Base-by-base conservation (phyloP, 2,329 filamentous ascomycete genomes). In the Ophiostoma australiae region DNA sequence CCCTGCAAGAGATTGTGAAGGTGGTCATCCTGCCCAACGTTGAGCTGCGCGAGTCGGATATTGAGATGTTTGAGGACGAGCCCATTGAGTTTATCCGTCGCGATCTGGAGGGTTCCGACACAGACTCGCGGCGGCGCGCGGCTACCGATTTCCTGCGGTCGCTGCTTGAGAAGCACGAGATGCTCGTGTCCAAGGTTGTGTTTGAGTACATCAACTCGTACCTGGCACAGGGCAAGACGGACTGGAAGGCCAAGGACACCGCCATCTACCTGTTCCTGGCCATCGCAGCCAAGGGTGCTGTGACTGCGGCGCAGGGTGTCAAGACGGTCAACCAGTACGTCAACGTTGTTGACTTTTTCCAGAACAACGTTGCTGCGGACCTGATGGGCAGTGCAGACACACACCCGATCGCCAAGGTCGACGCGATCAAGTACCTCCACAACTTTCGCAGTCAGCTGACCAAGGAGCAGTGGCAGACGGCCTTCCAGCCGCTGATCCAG, bases 171-270 rank as follows among this genome's bases (percentile, higher is more conserved):
- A 93, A 91, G 75, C 98, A 97, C 76, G 93, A 97, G 79, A 83
- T 84, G 70, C 84, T 91, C 1, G 94, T 98, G 66, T 98, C 94
- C 0, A 86, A 85, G 69, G 91, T 97, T n/a, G 94, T 97, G 31
- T 90, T 90, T 73, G 89, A 87, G 75, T 97, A 98, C 81, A 92
- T 96, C 76, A 87, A 90, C 73, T 91, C 94, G 79, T 97, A 96
- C 78, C 85, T 99, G 37, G 85, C 91, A 70, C 93, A 93, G 77
- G 86, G 89, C 70, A 91, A 91, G 79, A 84, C 85, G 23, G 93
- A 97, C 79, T 99, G 95, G 95, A 97, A 96, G 80, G 90, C 93
- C 68, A 99, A 99, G 82, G 95, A 99, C 78, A 98, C 94, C 0
- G 95, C 95, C n/a, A 90, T 97, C 72, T 98, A 98, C 77, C 87